Evolutionary conservation across 495 filamentous ascomycete genomes (phyloP), one percentile per base, ranked within the genome.

Genomic region (Talaromyces liani): DNA sequence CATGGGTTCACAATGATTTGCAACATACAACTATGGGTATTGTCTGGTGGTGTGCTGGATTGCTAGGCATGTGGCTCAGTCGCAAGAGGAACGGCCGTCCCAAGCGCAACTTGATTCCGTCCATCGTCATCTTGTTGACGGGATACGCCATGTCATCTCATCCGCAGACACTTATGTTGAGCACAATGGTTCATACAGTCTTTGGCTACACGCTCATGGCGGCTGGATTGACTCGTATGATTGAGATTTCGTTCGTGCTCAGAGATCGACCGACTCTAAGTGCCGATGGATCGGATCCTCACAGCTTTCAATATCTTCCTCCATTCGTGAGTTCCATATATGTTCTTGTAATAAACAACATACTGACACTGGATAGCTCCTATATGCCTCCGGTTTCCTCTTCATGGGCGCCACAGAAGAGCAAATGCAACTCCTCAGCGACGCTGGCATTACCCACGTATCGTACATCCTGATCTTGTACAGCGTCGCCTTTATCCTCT

Each of bases 371-470:
- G 24, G n/a, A 10, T 58, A 96, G 91, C 84, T 98, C 22, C 85
- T 98, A 20, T 96, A 89, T 69, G 92, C 94, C 47, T 92, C 94
- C 4, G 94, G 94, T 31, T 95, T 98, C 76, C 82, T 97, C 61
- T 98, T 98, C 80, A 95, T 97, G 92, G 88, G 90, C 58, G 94
- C 95, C 25, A 97, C 91, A 2, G 94, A 98, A 73, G 93, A 98
- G 72, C 93, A 98, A 71, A 93, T 98, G 89, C 69, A 80, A 39
- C 76, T 97, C 1, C 76, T 98, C 12, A 76, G 82, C 54, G 78
- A 82, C 54, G 87, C 87, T 3, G 83, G 87, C 60, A 87, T 98
- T 70, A 90, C 90, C 41, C 90, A 95, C 71, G 91, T 98, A 53
- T 88, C 92, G 10, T 98, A 98, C 72, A 80, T 97, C 53, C 81